A percentile compares a stretch with the other conserved stretches of the same genome.
These are phyloP conservation scores for Esteya vermicola DNA, from an alignment of 2,329 filamentous ascomycete species.

Conservation along the genomic window DNA sequence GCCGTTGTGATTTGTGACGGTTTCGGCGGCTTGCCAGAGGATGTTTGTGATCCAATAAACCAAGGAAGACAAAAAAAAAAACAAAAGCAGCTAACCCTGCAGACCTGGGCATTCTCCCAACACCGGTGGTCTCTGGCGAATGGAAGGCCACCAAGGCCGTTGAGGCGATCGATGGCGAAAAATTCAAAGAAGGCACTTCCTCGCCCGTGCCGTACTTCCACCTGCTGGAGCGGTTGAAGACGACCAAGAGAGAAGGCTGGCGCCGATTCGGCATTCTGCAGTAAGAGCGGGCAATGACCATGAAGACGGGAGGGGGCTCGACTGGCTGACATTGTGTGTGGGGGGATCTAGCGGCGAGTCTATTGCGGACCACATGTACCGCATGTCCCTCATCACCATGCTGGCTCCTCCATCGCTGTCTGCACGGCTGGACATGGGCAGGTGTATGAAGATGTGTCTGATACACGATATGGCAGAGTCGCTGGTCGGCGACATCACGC, in stretches of 20 bases:
- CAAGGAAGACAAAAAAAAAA: too few species aligned
- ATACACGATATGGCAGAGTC: conserved; percentile 97
- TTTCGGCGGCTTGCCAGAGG: background rate
- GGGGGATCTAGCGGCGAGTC: conserved; percentile 83
- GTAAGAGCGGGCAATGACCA: conserved; percentile 18
- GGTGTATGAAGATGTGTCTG: conserved; percentile 90
- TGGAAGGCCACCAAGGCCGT: conserved; percentile 52
- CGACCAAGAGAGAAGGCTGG: conserved; percentile 93
- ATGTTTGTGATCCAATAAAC: too few species aligned
- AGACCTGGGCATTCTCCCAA: conserved; percentile 22
- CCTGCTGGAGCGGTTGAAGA: conserved; percentile 85
- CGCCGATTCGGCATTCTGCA: conserved; percentile 63
- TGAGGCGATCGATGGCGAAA: conserved; percentile 42
- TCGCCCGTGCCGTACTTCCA: conserved; percentile 91
- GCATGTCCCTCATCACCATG: conserved; percentile 95
- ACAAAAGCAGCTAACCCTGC: background rate
- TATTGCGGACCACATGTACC: conserved; percentile 98
- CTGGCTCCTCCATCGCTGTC: conserved; percentile 66
- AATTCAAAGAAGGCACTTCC: conserved; percentile 42
- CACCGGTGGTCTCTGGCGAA: conserved; percentile 26
- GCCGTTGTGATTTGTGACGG: too few species aligned
- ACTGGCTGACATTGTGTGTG: background rate
- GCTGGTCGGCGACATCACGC: conserved; percentile 92
- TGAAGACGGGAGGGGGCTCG: background rate
- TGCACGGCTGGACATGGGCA: conserved; percentile 57